phyloP scores from a whole-genome alignment of 148 eudicot genomes.

The Cornus florida region DNA sequence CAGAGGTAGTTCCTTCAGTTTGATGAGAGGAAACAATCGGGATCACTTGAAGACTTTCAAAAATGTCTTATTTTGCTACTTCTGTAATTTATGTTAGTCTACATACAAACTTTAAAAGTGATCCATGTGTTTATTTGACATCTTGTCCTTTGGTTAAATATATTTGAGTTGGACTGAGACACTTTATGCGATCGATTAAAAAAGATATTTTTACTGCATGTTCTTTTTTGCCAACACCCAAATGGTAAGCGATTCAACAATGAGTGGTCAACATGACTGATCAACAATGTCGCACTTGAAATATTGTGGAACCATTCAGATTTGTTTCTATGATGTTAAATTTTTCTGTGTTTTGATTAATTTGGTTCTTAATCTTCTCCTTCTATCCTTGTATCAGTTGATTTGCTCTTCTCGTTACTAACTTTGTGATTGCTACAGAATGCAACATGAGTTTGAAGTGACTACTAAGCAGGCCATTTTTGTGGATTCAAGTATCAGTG shows the following conservation, averaged over 20 bases:
- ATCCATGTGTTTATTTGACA: background rate
- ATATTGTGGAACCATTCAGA: background rate
- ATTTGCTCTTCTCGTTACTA: background rate
- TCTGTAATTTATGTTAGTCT: background rate
- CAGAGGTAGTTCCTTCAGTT: background rate
- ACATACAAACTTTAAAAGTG: background rate
- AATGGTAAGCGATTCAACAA: background rate
- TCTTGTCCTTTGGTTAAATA: background rate
- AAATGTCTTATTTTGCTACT: background rate
- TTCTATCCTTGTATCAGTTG: background rate
- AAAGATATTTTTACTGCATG: background rate
- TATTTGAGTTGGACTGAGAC: background rate
- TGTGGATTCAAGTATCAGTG: constrained; percentile 97
- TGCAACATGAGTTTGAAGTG: constrained; percentile 89
- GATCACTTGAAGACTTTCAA: background rate
- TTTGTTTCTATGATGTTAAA: background rate
- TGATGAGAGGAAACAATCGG: background rate
- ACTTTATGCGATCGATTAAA: background rate
- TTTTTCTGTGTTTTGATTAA: background rate
- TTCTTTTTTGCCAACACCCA: background rate
- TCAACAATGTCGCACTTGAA: background rate
- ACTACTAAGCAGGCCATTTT: constrained; percentile 90
- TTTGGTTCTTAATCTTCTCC: background rate
- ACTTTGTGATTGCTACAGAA: constrained; percentile 40
- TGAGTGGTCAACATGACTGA: background rate